Base-by-base conservation (phyloP, 176 grass and related monocot genomes). In the Avena atlantica region DNA sequence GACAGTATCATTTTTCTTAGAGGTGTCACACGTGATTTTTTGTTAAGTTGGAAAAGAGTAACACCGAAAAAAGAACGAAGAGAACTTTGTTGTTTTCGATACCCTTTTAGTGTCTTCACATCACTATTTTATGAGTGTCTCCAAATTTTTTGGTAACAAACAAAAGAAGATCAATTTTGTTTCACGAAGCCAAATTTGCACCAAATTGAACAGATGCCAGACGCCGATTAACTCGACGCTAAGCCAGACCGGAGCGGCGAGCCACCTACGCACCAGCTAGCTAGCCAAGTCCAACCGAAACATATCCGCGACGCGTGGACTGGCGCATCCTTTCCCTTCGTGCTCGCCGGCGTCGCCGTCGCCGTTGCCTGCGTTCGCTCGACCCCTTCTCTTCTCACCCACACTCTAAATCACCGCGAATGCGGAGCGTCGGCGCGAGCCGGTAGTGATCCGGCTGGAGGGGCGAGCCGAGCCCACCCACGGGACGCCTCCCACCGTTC, bases 251-350 rank as follows among this genome's bases (percentile, higher is more conserved):
- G 27, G 27, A 29, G 23, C 27, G 59, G 59, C 23, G 78, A 67
- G 83, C 74, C 53, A 58, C 29, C 51, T 2, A 63, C 7, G 48
- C 29, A 60, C 59, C 12, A 27, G 45, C 23, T 50, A 23, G 61
- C 78, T 49, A 66, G 36, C 68, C 55, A 74, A 89, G 60, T 79
- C 74, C 76, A 78, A 42, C 85, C 81, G 36, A 74, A 21, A 80
- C 78, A 74, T 83, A 74, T 74, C 85, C 57, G 34, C 89, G 80
- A 34, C 15, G 85, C 74, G 89, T 90, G 80, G 85, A 91, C 85
- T 87, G 34, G 68, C 21, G 48, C 68, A 36, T 19, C 82, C 9
- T 27, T 45, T 45, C 81, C 36, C 47, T 56, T 48, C 74, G 80
- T 34, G 57, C 24, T 80, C 75, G 50, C 76, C 66, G 67, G 42